phyloP scores from a whole-genome alignment of 108 stramenopile species.

The Schizochytrium sp. region DNA sequence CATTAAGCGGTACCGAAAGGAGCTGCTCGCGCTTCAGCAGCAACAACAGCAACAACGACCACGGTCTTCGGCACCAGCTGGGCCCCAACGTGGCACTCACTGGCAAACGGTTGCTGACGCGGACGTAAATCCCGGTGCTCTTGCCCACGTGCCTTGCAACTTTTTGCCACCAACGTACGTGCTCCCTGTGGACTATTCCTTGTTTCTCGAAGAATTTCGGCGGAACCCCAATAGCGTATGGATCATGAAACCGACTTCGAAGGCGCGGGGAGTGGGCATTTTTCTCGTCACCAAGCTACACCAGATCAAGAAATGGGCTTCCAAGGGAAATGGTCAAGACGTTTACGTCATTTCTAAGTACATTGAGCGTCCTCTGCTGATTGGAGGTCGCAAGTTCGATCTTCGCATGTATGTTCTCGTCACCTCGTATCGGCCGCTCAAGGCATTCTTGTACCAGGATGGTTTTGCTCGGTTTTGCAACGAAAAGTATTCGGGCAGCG shows the following conservation, averaged over 20 bases:
- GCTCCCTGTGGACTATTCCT: constrained; percentile 45
- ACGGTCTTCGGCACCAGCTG: too few relatives aligned
- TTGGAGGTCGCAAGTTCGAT: constrained; percentile 72
- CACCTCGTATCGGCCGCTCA: constrained; percentile 24
- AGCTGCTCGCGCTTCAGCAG: background rate
- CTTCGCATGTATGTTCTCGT: constrained; percentile 59
- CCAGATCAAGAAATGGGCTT: constrained; percentile 22
- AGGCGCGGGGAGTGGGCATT: constrained; percentile 51
- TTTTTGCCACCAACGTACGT: constrained; percentile 53
- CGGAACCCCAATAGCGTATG: constrained; percentile 39
- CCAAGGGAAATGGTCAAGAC: background rate
- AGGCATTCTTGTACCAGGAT: constrained; percentile 41
- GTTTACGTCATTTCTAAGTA: constrained; percentile 58
- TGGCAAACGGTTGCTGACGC: background rate
- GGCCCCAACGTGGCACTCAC: background rate
- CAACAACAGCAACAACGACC: background rate
- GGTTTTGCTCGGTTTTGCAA: constrained; percentile 65
- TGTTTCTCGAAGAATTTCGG: constrained; percentile 51
- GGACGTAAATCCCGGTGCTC: too few relatives aligned
- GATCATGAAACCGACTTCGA: constrained; percentile 54
- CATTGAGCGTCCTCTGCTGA: constrained; percentile 64
- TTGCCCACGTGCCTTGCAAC: background rate
- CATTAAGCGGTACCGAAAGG: constrained; percentile 46
- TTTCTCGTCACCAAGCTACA: constrained; percentile 49
- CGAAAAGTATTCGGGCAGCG: constrained; percentile 41